Percentiles rank a stretch among this genome's conserved stretches.
Conservation (phyloP, 495 filamentous ascomycete species). For the Talaromyces wortmannii region DNA sequence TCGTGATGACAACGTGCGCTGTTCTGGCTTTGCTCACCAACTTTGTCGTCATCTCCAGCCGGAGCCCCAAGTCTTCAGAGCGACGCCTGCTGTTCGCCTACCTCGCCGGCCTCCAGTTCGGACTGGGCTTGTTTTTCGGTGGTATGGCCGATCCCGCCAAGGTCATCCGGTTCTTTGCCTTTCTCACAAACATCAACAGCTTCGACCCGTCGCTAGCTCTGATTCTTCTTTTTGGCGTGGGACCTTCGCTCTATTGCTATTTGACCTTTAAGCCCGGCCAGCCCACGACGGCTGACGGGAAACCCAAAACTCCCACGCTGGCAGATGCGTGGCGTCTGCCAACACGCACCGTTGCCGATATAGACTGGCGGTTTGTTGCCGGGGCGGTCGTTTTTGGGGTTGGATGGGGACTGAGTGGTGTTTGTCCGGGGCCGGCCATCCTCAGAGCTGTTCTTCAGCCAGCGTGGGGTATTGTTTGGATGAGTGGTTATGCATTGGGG, state of each 20-base stretch:
- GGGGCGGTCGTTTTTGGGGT: conserved; percentile 47
- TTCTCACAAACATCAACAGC: conserved; percentile 28
- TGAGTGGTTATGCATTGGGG: conserved; percentile 42
- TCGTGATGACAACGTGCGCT: conserved; percentile 23
- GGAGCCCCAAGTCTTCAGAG: conserved; percentile 3
- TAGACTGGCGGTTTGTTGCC: conserved; percentile 45
- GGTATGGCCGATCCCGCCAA: conserved; percentile 51
- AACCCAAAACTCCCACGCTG: conserved; percentile 26
- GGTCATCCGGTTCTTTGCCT: conserved; percentile 46
- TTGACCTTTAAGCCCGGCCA: conserved; percentile 24
- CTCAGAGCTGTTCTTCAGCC: conserved; percentile 42
- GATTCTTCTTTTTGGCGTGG: conserved; percentile 44
- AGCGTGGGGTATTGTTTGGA: conserved; percentile 39
- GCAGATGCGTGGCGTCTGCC: conserved; percentile 39
- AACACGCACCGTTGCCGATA: conserved; percentile 37
- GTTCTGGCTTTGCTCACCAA: conserved; percentile 29
- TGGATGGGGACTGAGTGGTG: conserved; percentile 48
- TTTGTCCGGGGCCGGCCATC: conserved; percentile 50
- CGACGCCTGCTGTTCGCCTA: conserved; percentile 19
- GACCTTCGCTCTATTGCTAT: conserved; percentile 33
- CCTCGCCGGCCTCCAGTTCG: conserved; percentile 45
- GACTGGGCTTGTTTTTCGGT: conserved; percentile 44
- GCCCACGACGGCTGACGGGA: conserved; percentile 3
- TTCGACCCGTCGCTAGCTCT: conserved; percentile 49
- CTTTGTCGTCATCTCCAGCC: conserved; percentile 15